These are phyloP conservation scores for Aspergillus fumigatiaffinis DNA, from an alignment of 2,329 filamentous ascomycete genomes.

Conservation along the genomic window DNA sequence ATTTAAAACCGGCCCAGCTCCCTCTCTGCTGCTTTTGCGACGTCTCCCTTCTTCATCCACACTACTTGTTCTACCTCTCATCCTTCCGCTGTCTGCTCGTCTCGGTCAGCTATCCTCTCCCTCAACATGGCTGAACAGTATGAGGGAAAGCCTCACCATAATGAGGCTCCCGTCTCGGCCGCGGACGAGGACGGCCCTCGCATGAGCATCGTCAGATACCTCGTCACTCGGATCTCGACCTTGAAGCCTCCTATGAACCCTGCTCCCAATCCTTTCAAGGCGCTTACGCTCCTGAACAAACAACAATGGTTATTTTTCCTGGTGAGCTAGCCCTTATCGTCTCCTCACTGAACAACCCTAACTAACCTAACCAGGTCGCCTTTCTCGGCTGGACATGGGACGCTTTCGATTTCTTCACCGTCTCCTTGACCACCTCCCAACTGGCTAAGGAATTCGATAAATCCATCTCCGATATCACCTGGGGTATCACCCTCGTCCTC, in stretches of 20 bases:
- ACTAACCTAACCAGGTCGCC: constrained; percentile 25
- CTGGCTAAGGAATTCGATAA: constrained; percentile 53
- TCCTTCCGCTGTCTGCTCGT: background rate
- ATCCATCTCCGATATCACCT: constrained; percentile 57
- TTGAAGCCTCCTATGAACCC: constrained; percentile 55
- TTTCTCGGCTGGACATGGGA: constrained; percentile 53
- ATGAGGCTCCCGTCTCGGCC: background rate
- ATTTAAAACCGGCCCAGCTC: background rate
- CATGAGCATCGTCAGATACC: constrained; percentile 43
- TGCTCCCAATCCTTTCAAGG: constrained; percentile 51
- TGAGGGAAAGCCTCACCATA: background rate
- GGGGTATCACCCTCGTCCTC: constrained; percentile 55
- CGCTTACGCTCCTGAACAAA: constrained; percentile 48
- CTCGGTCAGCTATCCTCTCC: background rate
- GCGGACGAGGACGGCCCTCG: constrained; percentile 12
- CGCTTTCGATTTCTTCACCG: constrained; percentile 61
- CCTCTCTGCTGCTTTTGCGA: background rate
- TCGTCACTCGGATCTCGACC: constrained; percentile 51
- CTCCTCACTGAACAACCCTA: background rate
- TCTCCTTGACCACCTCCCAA: constrained; percentile 53
- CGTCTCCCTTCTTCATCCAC: too few relatives aligned
- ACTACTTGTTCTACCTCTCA: background rate
- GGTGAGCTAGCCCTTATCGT: constrained; percentile 18
- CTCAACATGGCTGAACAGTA: background rate
- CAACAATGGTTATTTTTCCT: constrained; percentile 60